Evolutionary conservation across 106 monocot species (phyloP).

Genomic region (Allium fistulosum): DNA sequence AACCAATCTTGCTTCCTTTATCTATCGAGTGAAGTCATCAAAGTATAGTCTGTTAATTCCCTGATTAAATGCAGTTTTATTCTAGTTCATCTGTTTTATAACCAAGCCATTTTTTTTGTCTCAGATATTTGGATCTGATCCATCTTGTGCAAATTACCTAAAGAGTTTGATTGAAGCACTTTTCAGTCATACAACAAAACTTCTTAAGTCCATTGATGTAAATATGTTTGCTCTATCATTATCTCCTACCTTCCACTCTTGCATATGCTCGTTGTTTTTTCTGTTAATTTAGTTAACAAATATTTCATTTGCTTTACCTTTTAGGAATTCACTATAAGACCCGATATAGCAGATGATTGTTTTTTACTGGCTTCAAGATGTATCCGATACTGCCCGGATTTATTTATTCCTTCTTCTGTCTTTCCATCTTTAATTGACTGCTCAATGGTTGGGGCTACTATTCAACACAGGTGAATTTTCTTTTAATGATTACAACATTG

Average conservation of each 20-base stretch:
- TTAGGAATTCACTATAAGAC: constrained; percentile 91
- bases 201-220: constrained; percentile 77
- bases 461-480: constrained; percentile 65
- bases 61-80: no score
- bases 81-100: no score
- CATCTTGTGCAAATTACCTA: constrained; percentile 70
- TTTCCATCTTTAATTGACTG: constrained; percentile 73
- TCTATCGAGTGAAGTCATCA: constrained; percentile 99
- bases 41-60: constrained; percentile 25
- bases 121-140: constrained; percentile 95
- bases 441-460: constrained; percentile 72
- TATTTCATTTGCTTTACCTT: constrained; percentile 3
- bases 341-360: constrained; percentile 94
- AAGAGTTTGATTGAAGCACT: constrained; percentile 70
- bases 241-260: neutral
- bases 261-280: neutral
- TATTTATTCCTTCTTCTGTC: constrained; percentile 68
- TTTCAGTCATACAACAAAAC: constrained; percentile 78
- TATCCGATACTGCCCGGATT: constrained; percentile 87
- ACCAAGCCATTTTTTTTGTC: no score
- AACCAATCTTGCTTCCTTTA: constrained; percentile 90
- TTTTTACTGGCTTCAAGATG: constrained; percentile 96
- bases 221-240: neutral
- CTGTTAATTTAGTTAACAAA: neutral
- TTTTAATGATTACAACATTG: no score